Base-by-base conservation (phyloP, 2,329 filamentous ascomycete species). In the Aureobasidium sp. region DNA sequence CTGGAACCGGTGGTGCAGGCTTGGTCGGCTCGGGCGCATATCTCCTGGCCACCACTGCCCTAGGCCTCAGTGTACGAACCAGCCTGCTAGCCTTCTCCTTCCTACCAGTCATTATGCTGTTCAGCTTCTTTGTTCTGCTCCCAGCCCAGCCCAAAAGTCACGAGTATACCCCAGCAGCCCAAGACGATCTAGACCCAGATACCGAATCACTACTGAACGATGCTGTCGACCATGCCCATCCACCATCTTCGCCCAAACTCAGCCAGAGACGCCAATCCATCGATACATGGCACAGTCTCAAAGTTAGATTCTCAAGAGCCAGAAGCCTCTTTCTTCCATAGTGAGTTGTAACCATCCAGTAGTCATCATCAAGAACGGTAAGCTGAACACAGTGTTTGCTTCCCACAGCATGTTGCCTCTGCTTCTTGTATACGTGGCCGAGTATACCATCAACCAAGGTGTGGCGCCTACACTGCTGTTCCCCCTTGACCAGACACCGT, bases 401-500 rank as follows among this genome's bases (percentile, higher is more conserved):
- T 31, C 20, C 41, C 34, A 20, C 65, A 84, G 82, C 73, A 97
- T 99, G 91, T 81, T 96, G 3, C 94, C 94, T 0, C 81, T 99
- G 15, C 81, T 97, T 37, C 78, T 97, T 17, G 94, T 99, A 34
- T 99, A 97, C 73, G 84, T 97, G 39, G 91, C 92, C 62, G 94
- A 99, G 78, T 99, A 99, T 73, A 95, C 90, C 61, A 97, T 97
- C 75, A 97, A 97, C 77, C 92, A 96, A 77, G 93, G 92, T 39
- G 91, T 97, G 0, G 82, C 91, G 0, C 93, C 94, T 0, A 96
- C 91, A 0, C 79, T 97, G 0, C 83, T 99, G 5, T 99, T 96
- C 71, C 91, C 92, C 0, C 79, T 97, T 0, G 71, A 81, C 1
- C 76, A 82, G 12, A 88, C 89, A 0, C 94, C 94, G 0, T 97